These are phyloP conservation scores for Volvox reticuliferus DNA, from an alignment of 139 green algal species.

Conservation along the genomic window DNA sequence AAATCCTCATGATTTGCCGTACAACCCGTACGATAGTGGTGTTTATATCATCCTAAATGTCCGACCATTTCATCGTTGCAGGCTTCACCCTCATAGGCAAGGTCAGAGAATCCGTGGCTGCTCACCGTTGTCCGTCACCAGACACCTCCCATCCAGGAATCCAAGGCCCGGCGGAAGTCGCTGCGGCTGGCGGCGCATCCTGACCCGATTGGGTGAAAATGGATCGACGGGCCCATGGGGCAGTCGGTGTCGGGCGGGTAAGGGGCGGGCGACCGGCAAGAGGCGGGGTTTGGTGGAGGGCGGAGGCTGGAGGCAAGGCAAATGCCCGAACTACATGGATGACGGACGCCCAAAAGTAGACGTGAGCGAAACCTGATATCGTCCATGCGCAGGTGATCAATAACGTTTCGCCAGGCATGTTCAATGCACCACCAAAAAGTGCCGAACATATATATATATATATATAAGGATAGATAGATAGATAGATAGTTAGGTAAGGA, in stretches of 20 bases:
- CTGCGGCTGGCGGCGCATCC: neutral
- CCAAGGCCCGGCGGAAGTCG: neutral
- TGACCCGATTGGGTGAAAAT: neutral
- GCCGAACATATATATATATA: neutral
- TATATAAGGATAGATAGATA: neutral
- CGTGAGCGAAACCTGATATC: neutral
- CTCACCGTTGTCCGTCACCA: neutral
- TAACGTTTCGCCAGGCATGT: too few relatives aligned
- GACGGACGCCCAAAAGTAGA: neutral
- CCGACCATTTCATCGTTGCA: too few relatives aligned
- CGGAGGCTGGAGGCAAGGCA: neutral
- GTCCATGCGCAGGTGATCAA: too few relatives aligned
- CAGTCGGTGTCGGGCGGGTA: too few relatives aligned
- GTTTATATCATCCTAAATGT: too few relatives aligned
- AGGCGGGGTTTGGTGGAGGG: too few relatives aligned
- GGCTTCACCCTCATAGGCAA: too few relatives aligned
- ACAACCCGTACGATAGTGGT: too few relatives aligned
- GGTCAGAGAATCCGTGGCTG: too few relatives aligned
- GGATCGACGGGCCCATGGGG: too few relatives aligned
- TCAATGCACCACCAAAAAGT: neutral
- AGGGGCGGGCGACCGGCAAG: too few relatives aligned
- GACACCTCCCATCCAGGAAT: neutral
- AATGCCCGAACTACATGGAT: neutral
- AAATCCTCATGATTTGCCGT: too few relatives aligned
- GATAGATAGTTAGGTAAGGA: neutral